A percentile compares a stretch with the other conserved stretches of the same genome.
Evolutionary conservation across 179 eudicot genomes (phyloP).

Genomic region (Actinidia arguta): DNA sequence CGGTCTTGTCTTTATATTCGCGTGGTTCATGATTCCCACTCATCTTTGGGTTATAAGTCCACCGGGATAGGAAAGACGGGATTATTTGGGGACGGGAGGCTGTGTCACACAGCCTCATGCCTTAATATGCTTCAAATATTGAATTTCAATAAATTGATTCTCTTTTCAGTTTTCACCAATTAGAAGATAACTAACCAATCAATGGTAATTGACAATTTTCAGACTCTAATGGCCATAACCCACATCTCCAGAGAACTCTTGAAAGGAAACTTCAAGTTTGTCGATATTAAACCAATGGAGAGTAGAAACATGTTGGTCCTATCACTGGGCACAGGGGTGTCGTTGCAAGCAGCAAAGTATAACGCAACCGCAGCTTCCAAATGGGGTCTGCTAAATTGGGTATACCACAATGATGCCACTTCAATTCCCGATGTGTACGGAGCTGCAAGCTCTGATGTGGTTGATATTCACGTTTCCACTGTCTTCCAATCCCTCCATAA

Average conservation of each 20-base stretch:
- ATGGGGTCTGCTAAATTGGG: conserved; percentile 50
- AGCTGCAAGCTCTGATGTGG: conserved; percentile 44
- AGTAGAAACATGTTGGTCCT: conserved; percentile 40
- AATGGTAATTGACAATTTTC: not conserved
- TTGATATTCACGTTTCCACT: conserved; percentile 44
- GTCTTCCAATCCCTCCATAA: conserved; percentile 31
- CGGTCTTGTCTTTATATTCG: not conserved
- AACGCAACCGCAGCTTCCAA: conserved; percentile 33
- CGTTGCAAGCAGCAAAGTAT: conserved; percentile 36
- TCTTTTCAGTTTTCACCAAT: not conserved
- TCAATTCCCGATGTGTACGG: conserved; percentile 32
- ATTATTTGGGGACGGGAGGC: not conserved
- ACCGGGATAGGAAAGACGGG: too few relatives aligned
- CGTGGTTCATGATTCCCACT: too few relatives aligned
- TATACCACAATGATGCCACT: conserved; percentile 33
- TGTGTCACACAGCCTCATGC: too few relatives aligned
- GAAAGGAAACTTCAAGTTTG: conserved; percentile 33
- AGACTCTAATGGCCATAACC: conserved; percentile 51
- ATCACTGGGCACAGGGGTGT: conserved; percentile 47
- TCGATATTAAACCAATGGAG: conserved; percentile 29
- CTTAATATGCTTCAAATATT: too few relatives aligned
- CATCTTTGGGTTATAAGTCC: too few relatives aligned
- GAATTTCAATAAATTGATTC: too few relatives aligned
- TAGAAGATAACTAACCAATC: not conserved
- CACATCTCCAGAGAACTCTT: conserved; percentile 38